Percentiles rank a stretch among this genome's conserved stretches.
These are phyloP conservation scores for Calocybe indica DNA, from an alignment of 768 basidiomycete genomes.

Conservation along the genomic window DNA sequence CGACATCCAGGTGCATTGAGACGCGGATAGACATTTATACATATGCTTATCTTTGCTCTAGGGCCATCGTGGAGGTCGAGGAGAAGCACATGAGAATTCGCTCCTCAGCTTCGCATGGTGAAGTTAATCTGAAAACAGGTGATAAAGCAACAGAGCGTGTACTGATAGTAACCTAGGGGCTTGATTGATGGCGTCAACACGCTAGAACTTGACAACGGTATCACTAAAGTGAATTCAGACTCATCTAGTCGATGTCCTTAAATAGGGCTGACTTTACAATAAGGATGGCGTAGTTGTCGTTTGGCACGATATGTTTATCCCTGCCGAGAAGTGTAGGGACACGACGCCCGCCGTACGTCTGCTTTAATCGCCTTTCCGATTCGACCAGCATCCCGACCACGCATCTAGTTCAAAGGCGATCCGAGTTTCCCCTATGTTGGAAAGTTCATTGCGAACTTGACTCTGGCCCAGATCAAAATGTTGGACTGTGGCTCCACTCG, in stretches of 20 bases:
- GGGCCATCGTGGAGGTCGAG: constrained; percentile 76
- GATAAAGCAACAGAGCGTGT: constrained; percentile 1
- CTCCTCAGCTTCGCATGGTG: constrained; percentile 76
- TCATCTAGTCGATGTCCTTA: neutral
- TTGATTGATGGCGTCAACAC: constrained; percentile 72
- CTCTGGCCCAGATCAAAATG: constrained; percentile 72
- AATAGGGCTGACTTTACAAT: constrained; percentile 1
- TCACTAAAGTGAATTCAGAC: constrained; percentile 50
- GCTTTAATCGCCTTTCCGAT: neutral
- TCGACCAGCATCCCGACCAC: neutral
- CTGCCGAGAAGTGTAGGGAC: constrained; percentile 60
- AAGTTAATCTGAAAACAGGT: constrained; percentile 7
- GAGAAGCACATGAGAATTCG: constrained; percentile 68
- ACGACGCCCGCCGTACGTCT: constrained; percentile 53
- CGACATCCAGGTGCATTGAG: constrained; percentile 41
- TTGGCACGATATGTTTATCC: constrained; percentile 74
- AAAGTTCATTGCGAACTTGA: constrained; percentile 70
- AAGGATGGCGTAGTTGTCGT: constrained; percentile 75
- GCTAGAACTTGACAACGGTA: constrained; percentile 73
- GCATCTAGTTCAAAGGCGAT: constrained; percentile 44
- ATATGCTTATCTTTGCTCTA: constrained; percentile 16
- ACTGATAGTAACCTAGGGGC: constrained; percentile 39
- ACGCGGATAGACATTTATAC: constrained; percentile 2
- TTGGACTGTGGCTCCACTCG: constrained; percentile 76
- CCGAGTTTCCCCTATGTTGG: constrained; percentile 72